These are phyloP conservation scores for Russula earlei DNA, from an alignment of 768 basidiomycete species.

Conservation along the genomic window DNA sequence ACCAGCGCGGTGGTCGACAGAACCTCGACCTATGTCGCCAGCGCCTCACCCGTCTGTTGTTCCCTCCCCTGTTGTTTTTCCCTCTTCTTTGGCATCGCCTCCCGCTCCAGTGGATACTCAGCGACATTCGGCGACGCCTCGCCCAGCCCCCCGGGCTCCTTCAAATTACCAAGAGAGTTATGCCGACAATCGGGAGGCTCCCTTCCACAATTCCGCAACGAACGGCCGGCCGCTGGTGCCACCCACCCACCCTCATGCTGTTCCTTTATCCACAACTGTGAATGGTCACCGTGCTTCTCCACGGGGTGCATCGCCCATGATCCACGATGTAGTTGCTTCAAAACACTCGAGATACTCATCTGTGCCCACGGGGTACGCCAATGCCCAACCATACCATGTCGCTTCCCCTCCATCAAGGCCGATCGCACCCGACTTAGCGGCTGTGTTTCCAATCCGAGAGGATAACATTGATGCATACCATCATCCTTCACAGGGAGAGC, in stretches of 20 bases:
- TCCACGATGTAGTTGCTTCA: not conserved
- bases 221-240: not conserved
- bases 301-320: not conserved
- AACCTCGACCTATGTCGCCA: slow-evolving; percentile 5
- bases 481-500: slow-evolving; percentile 2
- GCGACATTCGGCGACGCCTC: not conserved
- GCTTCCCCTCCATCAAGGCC: slow-evolving; percentile 6
- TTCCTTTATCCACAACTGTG: not conserved
- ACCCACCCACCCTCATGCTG: slow-evolving; percentile 1
- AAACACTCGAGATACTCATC: slow-evolving; percentile 8
- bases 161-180: not conserved
- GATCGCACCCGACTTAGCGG: slow-evolving; percentile 11
- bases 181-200: not conserved
- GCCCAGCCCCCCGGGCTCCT: not conserved
- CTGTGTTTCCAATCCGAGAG: slow-evolving; percentile 18
- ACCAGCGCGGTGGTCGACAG: slow-evolving; percentile 3
- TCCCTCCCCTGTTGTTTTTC: slow-evolving; percentile 10
- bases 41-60: not conserved
- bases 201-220: not conserved
- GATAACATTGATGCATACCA: slow-evolving; percentile 8
- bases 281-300: slow-evolving; percentile 7
- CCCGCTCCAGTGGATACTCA: not conserved
- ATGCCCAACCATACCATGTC: not conserved
- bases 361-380: not conserved
- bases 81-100: not conserved